Base-by-base conservation (phyloP, 2,329 filamentous ascomycete genomes). In the Phyllosticta citrichinensis region DNA sequence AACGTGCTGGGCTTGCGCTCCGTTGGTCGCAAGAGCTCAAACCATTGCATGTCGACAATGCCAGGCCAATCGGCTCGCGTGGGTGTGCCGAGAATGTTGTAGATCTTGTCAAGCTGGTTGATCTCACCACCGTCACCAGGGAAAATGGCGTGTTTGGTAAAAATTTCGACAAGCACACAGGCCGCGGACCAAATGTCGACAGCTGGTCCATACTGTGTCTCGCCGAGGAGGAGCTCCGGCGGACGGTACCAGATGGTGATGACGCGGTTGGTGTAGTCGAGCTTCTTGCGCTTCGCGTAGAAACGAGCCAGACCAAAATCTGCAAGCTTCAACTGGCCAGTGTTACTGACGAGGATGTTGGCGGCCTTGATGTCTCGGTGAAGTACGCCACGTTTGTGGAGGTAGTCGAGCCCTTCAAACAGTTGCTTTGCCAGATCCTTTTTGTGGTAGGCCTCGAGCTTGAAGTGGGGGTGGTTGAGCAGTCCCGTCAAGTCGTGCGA, bases 341-440 rank as follows among this genome's bases (percentile, higher is more conserved):
- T 86, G 66, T 87, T 95, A 75, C 91, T 96, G 62, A 99, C 89
- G 22, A 99, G 80, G 62, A 97, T 97, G 69, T 99, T 99, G 62
- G 94, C 94, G 1, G 94, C 94, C 75, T 99, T 99, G 77, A 99
- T 97, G 69, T 99, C 94, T 63, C 94, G 88, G 74, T 99, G 94
- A 3, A 99, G 79, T 12, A 99, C 93, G n/a, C 94, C 91, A 40
- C 91, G 83, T 55, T 87, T 87, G 72, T 99, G 94, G 1, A 99
- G 83, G 70, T 97, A 99, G 70, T 96, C 90, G 4, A 99, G 81
- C 0, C 91, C 93, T 71, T 96, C 88, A 68, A 99, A 97, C 65
- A 99, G 83, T 69, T 99, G 94, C 70, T 87, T 89, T 0, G 91
- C 91, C 35, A 99, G 81, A 71, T 99, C 86, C 74, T 99, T 99